Evolutionary conservation across 495 filamentous ascomycete genomes (phyloP), one percentile per base, ranked within the genome.

Genomic region (Podospora pseudoanserina): DNA sequence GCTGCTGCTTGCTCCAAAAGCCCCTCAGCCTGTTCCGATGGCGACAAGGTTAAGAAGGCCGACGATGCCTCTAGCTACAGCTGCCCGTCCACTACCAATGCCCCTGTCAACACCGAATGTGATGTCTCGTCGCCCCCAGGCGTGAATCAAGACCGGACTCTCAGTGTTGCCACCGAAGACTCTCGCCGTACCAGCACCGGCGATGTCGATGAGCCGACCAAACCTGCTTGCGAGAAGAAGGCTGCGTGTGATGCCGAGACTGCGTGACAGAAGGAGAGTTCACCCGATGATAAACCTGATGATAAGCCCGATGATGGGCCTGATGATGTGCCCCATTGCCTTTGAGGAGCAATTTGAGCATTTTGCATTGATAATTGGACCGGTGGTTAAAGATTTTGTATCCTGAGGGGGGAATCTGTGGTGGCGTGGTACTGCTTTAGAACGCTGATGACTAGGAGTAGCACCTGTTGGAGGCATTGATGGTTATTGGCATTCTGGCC

Each of bases 141-240:
- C 19, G 55, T 58, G 3, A 58, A 26, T 18, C 55, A 58, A 58
- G n/a, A 58, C 4, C 39, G 39, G 6, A 49, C 0, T 11, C 39
- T 49, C 39, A 49, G 39, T 13, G 39, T 49, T 49, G 55, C 55
- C 55, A 58, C 55, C n/a, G 55, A 58, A 5, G 55, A 26, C 55
- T 58, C 55, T 58, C 55, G 55, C n/a, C 5, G 55, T 9, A 58
- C 18, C 55, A 26, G 55, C 55, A 58, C 55, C 9, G 19, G n/a
- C n/a, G 61, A 44, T 49, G 61, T 18, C 20, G 61, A 63, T n/a
- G 32, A 63, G 30, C 27, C 11, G 2, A 18, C n/a, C 61, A 63
- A 44, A 32, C 32, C 61, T 63, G 61, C 18, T 11, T 20, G 32
- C 20, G 32, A 9, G 27, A 44, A 63, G 32, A 63, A 63, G 32